Base-by-base conservation (phyloP, 768 basidiomycete species). In the Amanita exitialis region DNA sequence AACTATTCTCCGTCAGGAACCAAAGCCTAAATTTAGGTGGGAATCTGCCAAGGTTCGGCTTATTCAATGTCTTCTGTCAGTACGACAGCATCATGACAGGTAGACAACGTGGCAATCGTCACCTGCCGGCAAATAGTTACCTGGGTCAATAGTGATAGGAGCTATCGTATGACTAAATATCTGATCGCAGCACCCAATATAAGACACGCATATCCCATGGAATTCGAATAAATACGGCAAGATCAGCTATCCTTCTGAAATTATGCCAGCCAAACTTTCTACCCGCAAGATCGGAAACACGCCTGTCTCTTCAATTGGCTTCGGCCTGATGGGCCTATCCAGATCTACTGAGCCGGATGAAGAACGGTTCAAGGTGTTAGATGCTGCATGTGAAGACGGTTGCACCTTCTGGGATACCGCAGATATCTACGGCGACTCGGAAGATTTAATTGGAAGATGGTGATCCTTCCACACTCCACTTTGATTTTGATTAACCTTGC, bases 281-380 rank as follows among this genome's bases (percentile, higher is more conserved):
- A 5, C 30, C 8, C 49, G 69, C 23, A 72, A 69, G 57, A 30
- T 84, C 20, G 77, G 76, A 21, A 59, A 66, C 9, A 60, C 65
- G 25, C 50, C 66, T 12, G 73, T 80, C n/a, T 66, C 72, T 7
- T 74, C 74, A n/a, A 69, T 85, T 10, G 81, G 82, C 2, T 81
- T 77, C 53, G 83, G 83, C 7, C 64, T 71, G 7, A 83, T 83
- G 30, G 10, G 10, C 30, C 10, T 30, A 30, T 30, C 30, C 30
- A 30, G 10, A n/a, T 51, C 59, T 2, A 58, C 61, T 0, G 64
- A 64, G 12, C 53, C 69, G 4, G 81, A 84, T 51, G 79, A 83
- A 55, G 79, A 82, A 49, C 69, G 79, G 2, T 72, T 84, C 57
- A 75, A 77, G 73, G 80, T 80, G 6, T 30, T 77, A 2, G 73